Evolutionary conservation across 2,329 filamentous ascomycete genomes (phyloP).

Genomic region (Exophiala phaeomuriformis): DNA sequence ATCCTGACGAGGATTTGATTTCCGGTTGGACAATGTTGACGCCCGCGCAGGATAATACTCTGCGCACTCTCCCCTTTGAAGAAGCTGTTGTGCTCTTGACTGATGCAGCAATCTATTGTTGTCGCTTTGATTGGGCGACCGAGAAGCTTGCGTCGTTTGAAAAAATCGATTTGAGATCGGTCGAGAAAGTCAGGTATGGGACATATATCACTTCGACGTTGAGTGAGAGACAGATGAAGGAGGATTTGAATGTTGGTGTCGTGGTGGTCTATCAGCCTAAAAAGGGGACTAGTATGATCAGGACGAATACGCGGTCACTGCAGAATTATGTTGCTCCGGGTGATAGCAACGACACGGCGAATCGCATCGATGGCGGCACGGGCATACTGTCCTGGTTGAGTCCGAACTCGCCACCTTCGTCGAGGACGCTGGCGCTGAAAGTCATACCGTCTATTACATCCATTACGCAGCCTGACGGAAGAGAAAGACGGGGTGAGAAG

Average conservation of each 20-base stretch:
- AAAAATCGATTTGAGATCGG: slow-evolving; percentile 66
- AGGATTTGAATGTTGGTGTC: slow-evolving; percentile 73
- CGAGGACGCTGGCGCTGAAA: slow-evolving; percentile 40
- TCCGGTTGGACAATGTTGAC: slow-evolving; percentile 84
- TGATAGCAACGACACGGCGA: slow-evolving; percentile 16
- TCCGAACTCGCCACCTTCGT: slow-evolving; percentile 26
- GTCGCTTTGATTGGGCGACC: slow-evolving; percentile 86
- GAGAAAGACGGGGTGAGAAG: too few species aligned
- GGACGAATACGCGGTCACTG: slow-evolving; percentile 80
- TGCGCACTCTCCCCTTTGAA: slow-evolving; percentile 68
- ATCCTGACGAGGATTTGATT: slow-evolving; percentile 75
- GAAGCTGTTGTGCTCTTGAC: slow-evolving; percentile 85
- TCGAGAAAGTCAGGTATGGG: slow-evolving; percentile 67
- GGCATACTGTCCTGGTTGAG: slow-evolving; percentile 37
- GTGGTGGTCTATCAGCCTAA: slow-evolving; percentile 69
- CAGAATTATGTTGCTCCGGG: slow-evolving; percentile 47
- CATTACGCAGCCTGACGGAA: slow-evolving; percentile 3
- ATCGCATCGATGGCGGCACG: slow-evolving; percentile 32
- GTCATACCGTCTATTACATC: slow-evolving; percentile 30
- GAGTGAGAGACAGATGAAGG: slow-evolving; percentile 67
- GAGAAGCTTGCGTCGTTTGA: slow-evolving; percentile 94
- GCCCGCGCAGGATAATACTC: slow-evolving; percentile 62
- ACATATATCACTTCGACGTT: slow-evolving; percentile 88
- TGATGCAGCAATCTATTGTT: slow-evolving; percentile 76
- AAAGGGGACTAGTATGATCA: slow-evolving; percentile 57